Base-by-base conservation (phyloP, 306 rosid genomes). In the Gastrolobium bilobum region DNA sequence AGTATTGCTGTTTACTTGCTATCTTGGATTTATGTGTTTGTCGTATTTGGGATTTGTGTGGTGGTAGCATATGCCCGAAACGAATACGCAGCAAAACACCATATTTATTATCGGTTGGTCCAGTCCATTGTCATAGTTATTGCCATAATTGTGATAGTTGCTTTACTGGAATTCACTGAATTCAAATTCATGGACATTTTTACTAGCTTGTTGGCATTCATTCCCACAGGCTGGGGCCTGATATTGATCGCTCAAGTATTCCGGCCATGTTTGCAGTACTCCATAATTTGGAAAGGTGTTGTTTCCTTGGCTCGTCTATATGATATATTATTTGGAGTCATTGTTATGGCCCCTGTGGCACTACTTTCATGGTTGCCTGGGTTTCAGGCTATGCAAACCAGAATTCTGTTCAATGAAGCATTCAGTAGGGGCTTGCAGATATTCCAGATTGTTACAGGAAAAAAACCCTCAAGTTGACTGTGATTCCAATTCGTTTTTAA, bases 151-250 rank as follows among this genome's bases (percentile, higher is more conserved):
- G 88, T 90, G 75, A 90, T 86, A 38, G 56, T 86, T 66, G 88
- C 88, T 29, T 86, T 93, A 89, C 50, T 87, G 75, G 50, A 90
- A 89, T 90, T 91, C 89, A 91, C 98, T 0, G 26, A 52, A 0
- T 93, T 91, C 84, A 62, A 69, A 10, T 83, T 88, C 47, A 30
- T 85, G 35, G 97, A 93, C 84, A 77, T 87, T 43, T 88, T 93
- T 80, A 90, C 98, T 20, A 87, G 98, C 81, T 71, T 93, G 75
- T 57, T 91, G 77, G 98, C 98, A 40, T 93, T 91, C 76, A 71
- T 93, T 54, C 98, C 98, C 33, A 93, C 98, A 9, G 98, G 98
- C 5, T 93, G 98, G 98, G 97, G 97, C 71, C 58, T 93, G 78
- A 10, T 91, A 81, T 67, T 86, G 88, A 88, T 93, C 72, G 95